Evolutionary conservation across 139 green algal genomes (phyloP), one percentile per base, ranked within the genome.

Genomic region (Volvox africanus): DNA sequence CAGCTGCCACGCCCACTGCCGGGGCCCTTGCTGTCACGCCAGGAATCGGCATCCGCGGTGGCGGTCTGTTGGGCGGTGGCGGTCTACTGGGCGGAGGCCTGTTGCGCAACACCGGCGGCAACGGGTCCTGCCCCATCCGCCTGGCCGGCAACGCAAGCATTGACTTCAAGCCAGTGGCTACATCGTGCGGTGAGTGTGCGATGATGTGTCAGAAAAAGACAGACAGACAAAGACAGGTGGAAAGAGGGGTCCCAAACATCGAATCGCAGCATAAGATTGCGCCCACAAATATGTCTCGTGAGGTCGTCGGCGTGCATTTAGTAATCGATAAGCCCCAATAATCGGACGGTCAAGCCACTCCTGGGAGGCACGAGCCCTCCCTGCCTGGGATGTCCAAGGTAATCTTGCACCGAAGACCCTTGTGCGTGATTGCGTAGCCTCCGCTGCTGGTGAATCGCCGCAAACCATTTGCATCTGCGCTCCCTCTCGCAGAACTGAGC

Each of bases 81-180:
- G 62, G 82, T 24, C 55, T 50, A 1, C 33, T 87, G 81, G n/a
- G 55, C 14, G 44, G 81, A 32, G 81, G 55, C 24, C 55, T 71
- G 80, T 1, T 86, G 50, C 36, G 80, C n/a, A 75, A 75, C 80
- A 28, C 26, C 79, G 55, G 21, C 32, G 61, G 3, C 0, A 22
- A 13, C 32, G 76, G 76, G 24, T 30, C 12, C 68, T 89, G 85
- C 85, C 85, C 85, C 69, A 61, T 82, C 28, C 61, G 30, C 6
- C 16, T 73, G 28, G 22, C 85, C 37, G 71, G 61, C 85, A 32
- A 69, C 18, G 61, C 85, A 12, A 22, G 61, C 24, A 61, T 68
- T 71, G 28, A 71, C 85, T 89, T 82, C 44, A 21, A 24, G 26
- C 85, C 85, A 1, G 71, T 89, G 11, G 85, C 85, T 20, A 2